A percentile compares a stretch with the other conserved stretches of the same genome.
phyloP scores from a whole-genome alignment of 1,139 yeast species.

The Pichia sp. region DNA sequence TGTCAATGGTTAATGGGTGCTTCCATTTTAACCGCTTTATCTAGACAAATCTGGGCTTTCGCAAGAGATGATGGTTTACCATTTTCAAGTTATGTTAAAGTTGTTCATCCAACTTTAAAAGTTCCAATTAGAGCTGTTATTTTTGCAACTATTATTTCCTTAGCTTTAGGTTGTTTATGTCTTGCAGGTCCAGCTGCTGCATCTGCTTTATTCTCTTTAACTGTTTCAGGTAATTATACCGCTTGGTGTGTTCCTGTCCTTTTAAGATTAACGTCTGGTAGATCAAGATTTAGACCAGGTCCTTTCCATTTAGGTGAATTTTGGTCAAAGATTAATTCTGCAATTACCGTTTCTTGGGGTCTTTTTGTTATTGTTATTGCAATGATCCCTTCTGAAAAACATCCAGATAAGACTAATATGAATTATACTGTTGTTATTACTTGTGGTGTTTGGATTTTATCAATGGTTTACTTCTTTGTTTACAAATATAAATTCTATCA shows the following conservation, averaged over 20 bases:
- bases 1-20: constrained; percentile 68
- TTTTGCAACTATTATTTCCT: constrained; percentile 44
- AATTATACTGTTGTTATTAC: constrained; percentile 57
- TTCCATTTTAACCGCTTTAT: constrained; percentile 46
- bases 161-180: constrained; percentile 35
- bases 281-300: constrained; percentile 32
- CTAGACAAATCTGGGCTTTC: constrained; percentile 48
- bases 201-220: constrained; percentile 41
- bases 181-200: constrained; percentile 34
- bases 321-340: constrained; percentile 29
- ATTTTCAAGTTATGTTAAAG: constrained; percentile 43
- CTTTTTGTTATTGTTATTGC: constrained; percentile 32
- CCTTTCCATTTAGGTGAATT: constrained; percentile 30
- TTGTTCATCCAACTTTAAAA: constrained; percentile 45
- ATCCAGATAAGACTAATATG: constrained; percentile 40
- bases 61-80: constrained; percentile 48
- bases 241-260: constrained; percentile 43
- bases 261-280: constrained; percentile 39
- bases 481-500: constrained; percentile 43
- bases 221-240: constrained; percentile 40
- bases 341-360: constrained; percentile 37
- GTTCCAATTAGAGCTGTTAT: constrained; percentile 61
- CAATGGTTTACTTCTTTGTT: constrained; percentile 38
- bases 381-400: constrained; percentile 36
- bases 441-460: constrained; percentile 41